Percentiles rank a stretch among this genome's conserved stretches.
These are phyloP conservation scores for Vanilla planifolia DNA, from an alignment of 106 monocot species.

Conservation along the genomic window DNA sequence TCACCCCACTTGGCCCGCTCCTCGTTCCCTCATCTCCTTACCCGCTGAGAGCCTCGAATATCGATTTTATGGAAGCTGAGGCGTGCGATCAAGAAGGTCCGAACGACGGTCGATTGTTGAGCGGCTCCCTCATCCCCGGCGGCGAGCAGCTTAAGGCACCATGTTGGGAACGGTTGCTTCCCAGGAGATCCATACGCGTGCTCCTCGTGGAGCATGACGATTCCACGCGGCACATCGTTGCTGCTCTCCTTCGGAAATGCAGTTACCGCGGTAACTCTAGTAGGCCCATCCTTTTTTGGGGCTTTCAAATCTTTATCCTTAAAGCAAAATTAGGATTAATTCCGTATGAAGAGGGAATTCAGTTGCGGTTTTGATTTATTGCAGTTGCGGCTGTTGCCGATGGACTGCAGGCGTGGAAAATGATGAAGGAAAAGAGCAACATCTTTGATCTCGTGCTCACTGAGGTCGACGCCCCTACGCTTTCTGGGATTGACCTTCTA, in stretches of 20 bases:
- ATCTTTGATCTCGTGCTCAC: constrained; percentile 71
- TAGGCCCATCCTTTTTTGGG: background rate
- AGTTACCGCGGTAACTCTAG: constrained; percentile 31
- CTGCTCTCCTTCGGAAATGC: constrained; percentile 57
- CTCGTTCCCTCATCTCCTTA: background rate
- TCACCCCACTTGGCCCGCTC: background rate
- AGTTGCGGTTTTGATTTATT: background rate
- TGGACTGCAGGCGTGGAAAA: constrained; percentile 82
- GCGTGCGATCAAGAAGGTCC: background rate
- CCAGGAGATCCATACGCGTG: constrained; percentile 36
- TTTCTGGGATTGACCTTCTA: constrained; percentile 67
- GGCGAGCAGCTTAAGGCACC: constrained; percentile 12
- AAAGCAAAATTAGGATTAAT: too few species aligned
- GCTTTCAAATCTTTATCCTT: background rate
- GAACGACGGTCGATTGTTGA: background rate
- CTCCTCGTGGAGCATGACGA: constrained; percentile 65
- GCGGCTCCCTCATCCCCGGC: background rate
- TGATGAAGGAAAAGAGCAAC: constrained; percentile 47
- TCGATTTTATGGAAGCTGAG: constrained; percentile 5
- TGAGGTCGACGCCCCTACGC: constrained; percentile 63
- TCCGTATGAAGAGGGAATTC: background rate
- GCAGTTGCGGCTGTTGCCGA: constrained; percentile 69
- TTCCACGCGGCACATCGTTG: constrained; percentile 53
- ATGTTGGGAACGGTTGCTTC: constrained; percentile 51
- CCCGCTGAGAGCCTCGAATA: background rate